Evolutionary conservation across 2,329 filamentous ascomycete species (phyloP), one percentile per base, ranked within the genome.

Genomic region (Onygenales sp.): DNA sequence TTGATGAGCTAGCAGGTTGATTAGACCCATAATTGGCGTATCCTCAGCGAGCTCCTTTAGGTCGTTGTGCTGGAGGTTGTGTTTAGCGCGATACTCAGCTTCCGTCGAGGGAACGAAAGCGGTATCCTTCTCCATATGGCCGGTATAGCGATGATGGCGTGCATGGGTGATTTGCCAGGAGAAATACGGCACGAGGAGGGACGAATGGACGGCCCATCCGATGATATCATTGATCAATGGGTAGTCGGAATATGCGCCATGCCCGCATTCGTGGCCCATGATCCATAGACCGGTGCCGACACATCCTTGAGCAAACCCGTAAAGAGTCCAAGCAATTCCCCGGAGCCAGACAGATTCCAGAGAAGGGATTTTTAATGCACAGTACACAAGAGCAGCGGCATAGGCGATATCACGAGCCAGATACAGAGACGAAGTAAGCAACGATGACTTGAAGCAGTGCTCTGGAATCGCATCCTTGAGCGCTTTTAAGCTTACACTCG

Each of bases 121-220:
- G 65, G 82, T 84, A 65, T 86, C 83, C 71, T 82, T 83, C 54
- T 82, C 77, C 72, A 85, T 82, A 70, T 86, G 79, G 58, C 82
- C 82, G 44, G 81, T 82, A 68, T 80, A 84, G 59, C 79, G 79
- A 71, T 88, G 85, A 69, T 88, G 85, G 49, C 84, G 78, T 55
- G 78, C 77, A 67, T 88, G 85, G 34, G 79, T 83, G 65, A 82
- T 82, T 70, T 85, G 83, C 85, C 85, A 88, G 48, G 80, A 82
- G 72, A 86, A 87, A 71, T 84, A 88, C 3, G 85, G 85, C 2
- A 85, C 83, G 57, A 85, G 67, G 40, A 87, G 74, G 55, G 77
- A 73, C 6, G 81, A 85, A 74, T 88, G 85, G n/a, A 82, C 68
- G 48, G 78, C 65, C 74, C 83, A 85, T 55, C 85, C 85, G 53